Evolutionary conservation across 192 early-diverging fungal species (phyloP), one percentile per base, ranked within the genome.

Genomic region (Podila horticola): DNA sequence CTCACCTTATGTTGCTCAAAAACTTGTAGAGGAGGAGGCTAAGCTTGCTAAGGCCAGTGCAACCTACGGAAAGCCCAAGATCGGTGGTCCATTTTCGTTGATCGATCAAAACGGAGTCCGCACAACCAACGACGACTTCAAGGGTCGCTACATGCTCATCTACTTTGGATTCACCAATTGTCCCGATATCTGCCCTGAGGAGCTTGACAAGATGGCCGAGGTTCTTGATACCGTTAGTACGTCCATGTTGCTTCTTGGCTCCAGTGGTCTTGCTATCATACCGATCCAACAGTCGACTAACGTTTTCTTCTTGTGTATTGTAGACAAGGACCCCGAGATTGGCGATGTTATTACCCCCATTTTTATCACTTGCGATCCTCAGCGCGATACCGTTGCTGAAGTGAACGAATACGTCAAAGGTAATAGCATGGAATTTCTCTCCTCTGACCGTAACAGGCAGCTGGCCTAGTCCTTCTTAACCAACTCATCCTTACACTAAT

Each of bases 121-220:
- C 4, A 89, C 91, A 1, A 94, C 93, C 13, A 90, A 95, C 71
- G 84, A 92, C 61, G 89, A 93, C 66, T 94, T 95, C 74, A 86
- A 86, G 28, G 98, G 96, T 30, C 92, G 92, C 48, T 98, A 91
- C 77, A 90, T 92, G 84, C 84, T 99, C 67, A 84, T 98, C 9
- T 99, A 99, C 86, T 99, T 99, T 91, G 98, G 98, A n/a, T 99
- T 98, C 86, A 98, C 97, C 33, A 94, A 98, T 83, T 99, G 98
- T 82, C 98, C 98, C 2, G 98, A 99, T 86, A 96, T 99, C 60
- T 99, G 98, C 58, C 98, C 98, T 5, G 98, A 98, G 72, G 98
- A 99, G 84, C 86, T 99, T 50, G 97, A 99, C 83, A 98, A 97
- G 86, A 98, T 99, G 90, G 92, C 94, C 8, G 89, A 93, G 55